These are phyloP conservation scores for Septoria linicola DNA, from an alignment of 2,329 filamentous ascomycete species.

Conservation along the genomic window DNA sequence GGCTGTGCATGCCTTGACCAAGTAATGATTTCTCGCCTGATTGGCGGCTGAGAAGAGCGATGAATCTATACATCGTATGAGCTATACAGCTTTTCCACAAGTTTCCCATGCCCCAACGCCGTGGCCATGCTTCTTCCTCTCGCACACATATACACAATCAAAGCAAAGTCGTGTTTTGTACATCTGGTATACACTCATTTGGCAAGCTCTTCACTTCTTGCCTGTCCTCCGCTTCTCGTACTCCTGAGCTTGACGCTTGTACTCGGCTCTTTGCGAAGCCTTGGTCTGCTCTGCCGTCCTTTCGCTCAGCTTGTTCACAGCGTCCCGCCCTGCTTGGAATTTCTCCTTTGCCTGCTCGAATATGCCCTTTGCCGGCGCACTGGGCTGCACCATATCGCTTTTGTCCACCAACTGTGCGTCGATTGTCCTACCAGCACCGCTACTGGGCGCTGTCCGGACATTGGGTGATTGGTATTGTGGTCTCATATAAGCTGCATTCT, in stretches of 20 bases:
- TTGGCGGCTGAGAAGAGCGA: too few species aligned
- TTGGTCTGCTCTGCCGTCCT: conserved; percentile 12
- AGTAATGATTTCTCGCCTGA: too few species aligned
- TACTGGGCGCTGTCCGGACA: conserved; percentile 4
- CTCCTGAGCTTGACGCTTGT: conserved; percentile 30
- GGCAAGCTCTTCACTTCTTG: too few species aligned
- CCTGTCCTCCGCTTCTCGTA: conserved; percentile 24
- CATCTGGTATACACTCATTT: too few species aligned
- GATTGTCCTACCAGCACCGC: conserved; percentile 15
- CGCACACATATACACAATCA: too few species aligned
- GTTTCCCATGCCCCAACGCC: too few species aligned
- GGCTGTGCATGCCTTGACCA: too few species aligned
- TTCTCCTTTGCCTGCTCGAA: conserved; percentile 14
- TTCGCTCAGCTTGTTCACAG: background rate
- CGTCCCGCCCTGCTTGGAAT: conserved; percentile 1
- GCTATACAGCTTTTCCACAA: too few species aligned
- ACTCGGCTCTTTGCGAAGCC: conserved; percentile 24
- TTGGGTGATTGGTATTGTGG: conserved; percentile 25
- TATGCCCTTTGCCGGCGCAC: conserved; percentile 9
- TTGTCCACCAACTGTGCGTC: conserved; percentile 21
- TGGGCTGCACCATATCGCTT: conserved; percentile 26
- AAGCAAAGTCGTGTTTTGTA: too few species aligned
- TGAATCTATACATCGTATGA: too few species aligned
- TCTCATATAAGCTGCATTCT: conserved; percentile 25
- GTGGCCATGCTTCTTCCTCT: too few species aligned